Base-by-base conservation (phyloP, 2,329 filamentous ascomycete species). In the Hypoxylon sp. region DNA sequence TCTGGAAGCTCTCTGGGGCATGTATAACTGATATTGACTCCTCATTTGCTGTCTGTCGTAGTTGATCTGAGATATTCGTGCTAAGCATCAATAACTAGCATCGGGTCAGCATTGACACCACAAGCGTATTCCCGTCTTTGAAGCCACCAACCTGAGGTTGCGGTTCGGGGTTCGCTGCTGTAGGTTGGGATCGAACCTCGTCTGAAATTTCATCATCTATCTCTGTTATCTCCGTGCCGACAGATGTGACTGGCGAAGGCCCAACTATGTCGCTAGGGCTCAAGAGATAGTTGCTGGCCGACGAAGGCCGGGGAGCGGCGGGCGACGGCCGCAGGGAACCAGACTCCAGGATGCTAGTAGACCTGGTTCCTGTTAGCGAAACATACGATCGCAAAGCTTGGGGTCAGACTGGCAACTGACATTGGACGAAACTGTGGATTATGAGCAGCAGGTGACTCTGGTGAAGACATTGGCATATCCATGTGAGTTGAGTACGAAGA, bases 21-120 rank as follows among this genome's bases (percentile, higher is more conserved):
- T 96, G 92, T 61, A 97, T 96, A 45, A 96, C 92, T 1, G 92
- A 97, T 43, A 90, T 81, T 16, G 91, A 87, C 61, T 92, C 90
- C 60, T 96, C 90, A 55, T 85, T 86, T 16, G 81, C 80, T 43
- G 75, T 74, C 41, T 79, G 78, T 67, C 85, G 75, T 69, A 87
- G 64, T 51, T 78, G 74, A 30, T 83, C 81, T 2, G 82, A 73
- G 7, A 87, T 64, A 54, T 78, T 81, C 3, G 84, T 87, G 42
- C 73, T 75, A 11, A 85, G 70, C 74, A 81, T 77, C 47, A 77
- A 69, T 32, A 80, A 69, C 78, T 82, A 30, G 42, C 46, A 68
- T 37, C 62, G 67, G 35, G 51, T 66, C 44, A 59, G 59, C 48
- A 50, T 50, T 51, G 32, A 21, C 43, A 16, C 19, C 30, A 15